These are phyloP conservation scores for Pneumocystis jirovecii DNA, from an alignment of 1,139 yeast species.

Conservation along the genomic window DNA sequence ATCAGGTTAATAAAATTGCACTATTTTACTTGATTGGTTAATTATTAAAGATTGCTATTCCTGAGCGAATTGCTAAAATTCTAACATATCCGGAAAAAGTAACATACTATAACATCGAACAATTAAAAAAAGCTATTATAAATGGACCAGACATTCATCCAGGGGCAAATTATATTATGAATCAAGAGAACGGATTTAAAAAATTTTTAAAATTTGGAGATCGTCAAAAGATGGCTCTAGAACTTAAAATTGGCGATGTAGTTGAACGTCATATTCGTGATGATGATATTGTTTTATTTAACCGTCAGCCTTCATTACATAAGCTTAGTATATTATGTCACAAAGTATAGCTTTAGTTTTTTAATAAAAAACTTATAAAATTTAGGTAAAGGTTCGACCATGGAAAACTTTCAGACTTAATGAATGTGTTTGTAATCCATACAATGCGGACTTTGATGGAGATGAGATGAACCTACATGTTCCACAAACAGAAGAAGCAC, in stretches of 20 bases:
- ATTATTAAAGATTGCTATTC: slow-evolving; percentile 74
- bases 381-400: slow-evolving; percentile 81
- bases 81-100: slow-evolving; percentile 92
- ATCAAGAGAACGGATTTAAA: slow-evolving; percentile 71
- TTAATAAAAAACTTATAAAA: not conserved
- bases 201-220: slow-evolving; percentile 85
- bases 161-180: slow-evolving; percentile 85
- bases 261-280: slow-evolving; percentile 98
- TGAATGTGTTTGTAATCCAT: slow-evolving; percentile 98
- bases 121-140: slow-evolving; percentile 53
- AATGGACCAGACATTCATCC: slow-evolving; percentile 88
- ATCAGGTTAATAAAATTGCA: slow-evolving; percentile 21
- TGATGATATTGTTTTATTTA: slow-evolving; percentile 88
- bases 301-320: slow-evolving; percentile 96
- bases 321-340: slow-evolving; percentile 87
- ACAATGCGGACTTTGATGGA: slow-evolving; percentile 98
- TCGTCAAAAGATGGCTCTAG: slow-evolving; percentile 58
- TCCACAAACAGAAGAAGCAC: slow-evolving; percentile 97
- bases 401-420: slow-evolving; percentile 96
- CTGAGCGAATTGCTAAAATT: slow-evolving; percentile 89
- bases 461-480: slow-evolving; percentile 99
- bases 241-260: slow-evolving; percentile 71
- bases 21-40: not conserved
- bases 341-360: slow-evolving; percentile 11
- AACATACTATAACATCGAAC: slow-evolving; percentile 69